Base-by-base conservation (phyloP, 805 yeast genomes). In the Saturnispora serradocipensis region DNA sequence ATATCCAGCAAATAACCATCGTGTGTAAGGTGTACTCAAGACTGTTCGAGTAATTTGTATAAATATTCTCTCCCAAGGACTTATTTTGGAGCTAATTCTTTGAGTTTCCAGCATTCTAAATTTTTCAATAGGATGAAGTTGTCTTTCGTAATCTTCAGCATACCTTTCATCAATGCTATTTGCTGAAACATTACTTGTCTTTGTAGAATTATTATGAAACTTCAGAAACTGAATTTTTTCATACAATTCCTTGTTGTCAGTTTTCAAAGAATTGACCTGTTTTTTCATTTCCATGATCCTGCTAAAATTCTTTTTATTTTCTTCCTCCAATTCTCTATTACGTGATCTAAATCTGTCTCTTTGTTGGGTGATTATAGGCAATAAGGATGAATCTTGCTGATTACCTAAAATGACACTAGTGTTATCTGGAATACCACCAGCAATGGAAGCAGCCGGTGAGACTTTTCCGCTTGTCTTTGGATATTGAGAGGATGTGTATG, bases 351-450 rank as follows among this genome's bases (percentile, higher is more conserved):
- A 89, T 56, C 99, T 73, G 66, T 91, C 99, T 65, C 99, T 81
- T 70, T 91, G 99, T 62, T 91, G 90, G 13, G 97, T 89, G 28
- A 93, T 80, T 49, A 91, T 88, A 1, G 95, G 95, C 48, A 91
- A 67, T 28, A 90, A 79, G 4, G 81, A 76, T 11, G 72, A 61
- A 49, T 77, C 79, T 54, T 63, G 63, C 8, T 35, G 45, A 32
- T 20, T 27, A 6, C 39, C 24, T 7, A 20, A 16, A 6, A 28
- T 45, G 11, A 32, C 32, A 24, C 42, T 36, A 5, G 45, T 44
- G n/a, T 32, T 44, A 15, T 45, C 22, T 16, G 38, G 32, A 2
- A 36, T 22, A 11, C 72, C 71, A 25, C 80, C 79, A 5, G 74
- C 73, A 46, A 73, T 73, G 1, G 81, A 77, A 16, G 79, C 72